These are phyloP conservation scores for Chloropicon primus DNA, from an alignment of 139 green algal species.

Conservation along the genomic window DNA sequence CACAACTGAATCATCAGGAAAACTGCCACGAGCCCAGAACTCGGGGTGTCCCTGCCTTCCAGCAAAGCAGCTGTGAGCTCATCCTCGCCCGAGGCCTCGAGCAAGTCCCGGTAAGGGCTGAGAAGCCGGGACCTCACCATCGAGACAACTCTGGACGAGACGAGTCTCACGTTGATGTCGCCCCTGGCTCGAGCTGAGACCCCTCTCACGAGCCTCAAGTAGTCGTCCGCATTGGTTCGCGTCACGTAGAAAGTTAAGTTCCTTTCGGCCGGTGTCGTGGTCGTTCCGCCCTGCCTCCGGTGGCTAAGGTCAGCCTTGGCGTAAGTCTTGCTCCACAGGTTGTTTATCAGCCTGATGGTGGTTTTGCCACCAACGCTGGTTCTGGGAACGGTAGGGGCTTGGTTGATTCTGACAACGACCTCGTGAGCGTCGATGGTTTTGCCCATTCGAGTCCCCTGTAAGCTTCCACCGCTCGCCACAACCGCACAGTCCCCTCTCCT, in stretches of 20 bases:
- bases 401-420: background rate
- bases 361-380: background rate
- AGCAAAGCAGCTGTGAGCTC: background rate
- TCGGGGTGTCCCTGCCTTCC: background rate
- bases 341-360: background rate
- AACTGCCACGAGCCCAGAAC: slow-evolving; percentile 2
- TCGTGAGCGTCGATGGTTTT: background rate
- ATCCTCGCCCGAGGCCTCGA: background rate
- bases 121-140: background rate
- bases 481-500: background rate
- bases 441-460: background rate
- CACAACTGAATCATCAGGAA: slow-evolving; percentile 12
- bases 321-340: background rate
- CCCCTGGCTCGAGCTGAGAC: background rate
- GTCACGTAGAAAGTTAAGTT: background rate
- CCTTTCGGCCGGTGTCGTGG: background rate
- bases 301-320: background rate
- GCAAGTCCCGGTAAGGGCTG: background rate
- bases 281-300: background rate
- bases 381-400: background rate
- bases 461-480: background rate
- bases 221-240: background rate
- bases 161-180: background rate
- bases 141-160: background rate
- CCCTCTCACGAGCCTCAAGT: background rate